phyloP scores from a whole-genome alignment of 305 asterid genomes.

The Lippia alba region DNA sequence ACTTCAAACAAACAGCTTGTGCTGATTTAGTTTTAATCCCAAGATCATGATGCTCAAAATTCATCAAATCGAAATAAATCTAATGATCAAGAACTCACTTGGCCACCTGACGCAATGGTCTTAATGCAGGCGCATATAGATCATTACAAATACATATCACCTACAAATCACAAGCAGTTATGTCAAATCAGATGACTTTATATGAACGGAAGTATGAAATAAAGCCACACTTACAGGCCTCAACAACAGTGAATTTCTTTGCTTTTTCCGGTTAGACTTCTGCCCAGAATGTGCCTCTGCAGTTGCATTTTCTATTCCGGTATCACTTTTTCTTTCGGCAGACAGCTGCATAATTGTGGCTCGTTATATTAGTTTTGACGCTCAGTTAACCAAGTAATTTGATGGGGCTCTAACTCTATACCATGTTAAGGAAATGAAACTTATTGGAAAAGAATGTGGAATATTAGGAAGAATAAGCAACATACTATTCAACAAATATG shows the following conservation, averaged over 20 bases:
- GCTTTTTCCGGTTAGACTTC: conserved; percentile 70
- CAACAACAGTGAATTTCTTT: conserved; percentile 57
- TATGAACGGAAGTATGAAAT: conserved; percentile 30
- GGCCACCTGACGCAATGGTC: conserved; percentile 96
- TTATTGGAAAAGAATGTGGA: background rate
- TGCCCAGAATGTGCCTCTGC: conserved; percentile 60
- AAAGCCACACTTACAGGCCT: conserved; percentile 77
- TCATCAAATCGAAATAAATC: conserved; percentile 29
- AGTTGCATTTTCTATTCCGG: conserved; percentile 68
- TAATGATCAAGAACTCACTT: conserved; percentile 64
- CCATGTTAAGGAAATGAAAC: conserved; percentile 18
- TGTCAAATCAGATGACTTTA: conserved; percentile 36
- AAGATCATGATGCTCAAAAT: conserved; percentile 13
- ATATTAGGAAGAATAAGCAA: conserved; percentile 21
- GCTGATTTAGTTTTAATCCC: conserved; percentile 16
- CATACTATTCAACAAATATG: conserved; percentile 10
- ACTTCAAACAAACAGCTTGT: background rate
- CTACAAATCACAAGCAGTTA: conserved; percentile 50
- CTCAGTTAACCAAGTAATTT: conserved; percentile 23
- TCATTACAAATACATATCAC: conserved; percentile 97
- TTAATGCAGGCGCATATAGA: conserved; percentile 90
- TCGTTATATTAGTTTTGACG: conserved; percentile 9
- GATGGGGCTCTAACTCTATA: background rate
- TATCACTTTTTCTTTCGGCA: conserved; percentile 67
- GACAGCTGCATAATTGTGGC: conserved; percentile 65